Evolutionary conservation across 2,329 filamentous ascomycete species (phyloP), one percentile per base, ranked within the genome.

Genomic region (Fusarium floridanum): DNA sequence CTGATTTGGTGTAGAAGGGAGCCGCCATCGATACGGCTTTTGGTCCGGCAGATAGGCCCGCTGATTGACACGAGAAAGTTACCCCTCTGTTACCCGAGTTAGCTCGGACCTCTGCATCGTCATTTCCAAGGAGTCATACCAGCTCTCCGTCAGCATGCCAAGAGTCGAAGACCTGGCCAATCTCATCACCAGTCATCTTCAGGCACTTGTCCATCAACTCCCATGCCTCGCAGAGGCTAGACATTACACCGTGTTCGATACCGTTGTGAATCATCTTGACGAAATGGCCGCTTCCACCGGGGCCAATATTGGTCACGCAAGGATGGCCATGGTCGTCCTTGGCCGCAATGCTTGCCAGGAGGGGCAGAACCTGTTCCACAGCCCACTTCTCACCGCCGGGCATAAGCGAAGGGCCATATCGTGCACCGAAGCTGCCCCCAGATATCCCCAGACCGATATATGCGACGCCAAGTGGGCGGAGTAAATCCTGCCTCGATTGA

Each of bases 181-280:
- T 89, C 74, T 92, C 87, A 10, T 92, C 88, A 65, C 91, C 87
- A 7, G 79, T 81, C 83, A 93, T 87, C 0, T 86, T 88, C 27
- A 93, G 82, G 1, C 89, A 87, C 50, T 86, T 85, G 39, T 86
- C 85, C 84, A 94, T 89, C 36, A 93, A 85, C 1, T 85, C 86
- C 90, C 91, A 94, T 4, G 89, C 89, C 79, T 94, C 92, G 16
- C 88, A 88, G 7, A 93, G 85, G 0, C 88, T 85, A 63, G 83
- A 89, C 84, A 94, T 88, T 89, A 94, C 92, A 2, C 91, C 92
- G 70, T 93, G 91, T 78, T 94, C 92, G 70, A 94, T 93, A 1
- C 91, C 92, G 73, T 94, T 93, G 79, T 94, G 92, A 5, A 93
- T 87, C 91, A 94, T 94, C 84, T 94, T 94, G 45, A 93, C 91